Base-by-base conservation (phyloP, 1,139 yeast species). In the Taphrina confusa region DNA sequence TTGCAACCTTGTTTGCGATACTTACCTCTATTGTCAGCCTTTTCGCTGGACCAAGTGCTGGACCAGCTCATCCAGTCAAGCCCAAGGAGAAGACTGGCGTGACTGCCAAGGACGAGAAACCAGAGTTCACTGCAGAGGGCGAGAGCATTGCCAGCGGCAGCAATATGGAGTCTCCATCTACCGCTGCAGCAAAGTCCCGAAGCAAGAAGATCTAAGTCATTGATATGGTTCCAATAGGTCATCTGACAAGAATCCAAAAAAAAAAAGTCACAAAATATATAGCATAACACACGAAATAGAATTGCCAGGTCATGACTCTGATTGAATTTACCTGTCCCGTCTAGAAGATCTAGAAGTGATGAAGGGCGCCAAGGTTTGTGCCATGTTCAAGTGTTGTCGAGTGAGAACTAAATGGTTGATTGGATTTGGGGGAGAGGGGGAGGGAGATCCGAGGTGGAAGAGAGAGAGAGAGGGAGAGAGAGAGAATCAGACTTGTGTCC, bases 1-100 rank as follows among this genome's bases (percentile, higher is more conserved):
- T 70, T 23, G 61, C 68, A 9, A 63, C 70, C 36, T 64, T 65
- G 2, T 65, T 71, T 33, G 69, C 68, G 9, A 52, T 55, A 66
- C 42, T 62, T 64, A 54, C 63, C 60, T 45, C 50, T 27, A 20
- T 31, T 52, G 42, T 33, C 49, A 39, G 37, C 34, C 33, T 31
- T 42, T 14, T 44, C 25, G 8, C 37, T 33, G 49, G 47, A 5
- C 57, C 55, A 11, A 56, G 44, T 22, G 56, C 54, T 8, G 57
- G 57, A 4, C 56, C 56, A 11, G 37, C 61, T 8, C 39, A 50
- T 9, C 60, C 61, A 5, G 50, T 34, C n/a, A 30, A 30, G 16
- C 44, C 47, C 23, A 40, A 52, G 47, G 60, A 45, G 34, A 37
- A 50, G 39, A 33, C 62, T 14, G 59, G 51, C 57, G 57, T 63